Base-by-base conservation (phyloP, 108 stramenopile genomes). In the Mayamaea pseudoterrestris region DNA sequence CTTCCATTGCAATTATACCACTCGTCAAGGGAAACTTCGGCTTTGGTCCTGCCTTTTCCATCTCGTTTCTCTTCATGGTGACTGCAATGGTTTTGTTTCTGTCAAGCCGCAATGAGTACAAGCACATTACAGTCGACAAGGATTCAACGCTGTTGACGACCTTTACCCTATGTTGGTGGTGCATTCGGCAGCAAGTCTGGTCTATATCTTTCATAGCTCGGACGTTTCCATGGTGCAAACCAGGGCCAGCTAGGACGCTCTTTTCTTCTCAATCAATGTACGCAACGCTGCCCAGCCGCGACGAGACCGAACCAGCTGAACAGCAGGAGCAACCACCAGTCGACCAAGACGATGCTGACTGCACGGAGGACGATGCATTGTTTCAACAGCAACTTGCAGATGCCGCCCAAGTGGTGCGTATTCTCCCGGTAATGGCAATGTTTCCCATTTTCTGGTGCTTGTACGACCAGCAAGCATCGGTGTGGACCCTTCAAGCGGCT, bases 381-480 rank as follows among this genome's bases (percentile, higher is more conserved):
- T 7, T 35, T 13, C 18, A 29, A 3, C 47, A 48, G 32, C 47
- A 48, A 35, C 47, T 48, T 1, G 46, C 41, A 29, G 71, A 73
- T 53, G 71, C 71, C 0, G 34, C 44, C 24, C 60, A 52, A 48
- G 57, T 58, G 1, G 27, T 73, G 49, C 57, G 62, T 35, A 24
- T 73, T 12, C 29, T 73, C 35, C 71, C 76, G 1, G 20, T 81
- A 2, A 45, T 71, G 51, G 18, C 56, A 8, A 55, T 81, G 62
- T 56, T 73, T 40, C 72, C 75, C 9, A 45, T 74, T 3, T 81
- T 76, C 47, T 81, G 80, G 80, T 69, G 62, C 60, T 56, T 81
- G 11, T 81, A 71, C 57, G 80, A 81, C 55, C 80, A 81, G 52
- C 80, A 81, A 37, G 71, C 75, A 14, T 59, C 55, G 9, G 69